A percentile compares a stretch with the other conserved stretches of the same genome.
These are phyloP conservation scores for Starmerella riodocensis DNA, from an alignment of 805 yeast species.

Conservation along the genomic window DNA sequence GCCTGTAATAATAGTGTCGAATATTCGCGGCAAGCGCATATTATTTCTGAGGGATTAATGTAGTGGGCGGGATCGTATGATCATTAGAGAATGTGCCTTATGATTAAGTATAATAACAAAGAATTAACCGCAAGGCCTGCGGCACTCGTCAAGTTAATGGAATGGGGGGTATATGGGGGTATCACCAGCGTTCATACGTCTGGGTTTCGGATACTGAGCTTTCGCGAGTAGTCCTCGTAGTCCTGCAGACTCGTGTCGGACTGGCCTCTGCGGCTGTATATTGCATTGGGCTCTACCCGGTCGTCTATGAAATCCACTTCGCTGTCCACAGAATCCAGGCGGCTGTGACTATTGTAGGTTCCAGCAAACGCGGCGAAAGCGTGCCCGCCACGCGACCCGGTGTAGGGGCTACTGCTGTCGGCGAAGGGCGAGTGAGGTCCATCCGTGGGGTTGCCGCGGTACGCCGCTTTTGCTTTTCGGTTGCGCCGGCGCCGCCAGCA, in stretches of 20 bases:
- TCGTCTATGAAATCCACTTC: slow-evolving; percentile 35
- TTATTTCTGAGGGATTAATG: too few species aligned
- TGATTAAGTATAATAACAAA: too few species aligned
- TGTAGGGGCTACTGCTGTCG: neutral
- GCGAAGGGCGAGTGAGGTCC: slow-evolving; percentile 1
- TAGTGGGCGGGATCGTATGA: too few species aligned
- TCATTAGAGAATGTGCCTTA: too few species aligned
- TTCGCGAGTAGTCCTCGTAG: slow-evolving; percentile 44
- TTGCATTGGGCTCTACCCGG: slow-evolving; percentile 44
- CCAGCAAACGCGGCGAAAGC: slow-evolving; percentile 16
- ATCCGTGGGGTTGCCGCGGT: neutral
- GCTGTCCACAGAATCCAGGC: slow-evolving; percentile 7
- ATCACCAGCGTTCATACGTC: too few species aligned
- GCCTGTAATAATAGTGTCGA: too few species aligned
- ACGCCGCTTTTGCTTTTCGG: neutral
- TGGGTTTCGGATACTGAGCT: too few species aligned
- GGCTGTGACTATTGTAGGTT: slow-evolving; percentile 1
- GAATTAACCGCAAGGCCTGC: too few species aligned
- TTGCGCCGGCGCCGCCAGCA: slow-evolving; percentile 23
- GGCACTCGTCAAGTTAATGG: too few species aligned
- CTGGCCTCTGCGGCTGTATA: slow-evolving; percentile 37
- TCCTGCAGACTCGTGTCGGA: slow-evolving; percentile 40
- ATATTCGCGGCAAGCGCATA: too few species aligned
- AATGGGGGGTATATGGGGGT: too few species aligned
- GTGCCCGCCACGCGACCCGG: slow-evolving; percentile 1